Base-by-base conservation (phyloP, 225 moss, liverwort and hornwort species). In the Pseudoscleropodium purum region DNA sequence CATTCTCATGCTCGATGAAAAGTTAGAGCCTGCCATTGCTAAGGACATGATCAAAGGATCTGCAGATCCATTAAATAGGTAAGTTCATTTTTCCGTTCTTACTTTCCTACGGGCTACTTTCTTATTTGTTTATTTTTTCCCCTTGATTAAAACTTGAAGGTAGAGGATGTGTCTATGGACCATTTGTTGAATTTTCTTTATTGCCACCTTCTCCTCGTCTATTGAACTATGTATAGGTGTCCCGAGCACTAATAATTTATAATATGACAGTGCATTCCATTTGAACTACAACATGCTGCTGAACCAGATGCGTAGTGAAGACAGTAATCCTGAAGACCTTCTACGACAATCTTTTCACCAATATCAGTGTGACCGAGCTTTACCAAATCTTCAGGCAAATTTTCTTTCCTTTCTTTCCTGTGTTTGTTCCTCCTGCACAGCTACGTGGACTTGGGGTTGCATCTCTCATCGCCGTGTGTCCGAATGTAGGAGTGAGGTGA, bases 1-100 rank as follows among this genome's bases (percentile, higher is more conserved):
- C 89, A 96, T 99, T 74, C 96, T 99, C 88, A 97, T 97, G 97
- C 95, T 99, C 83, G 99, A 99, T 92, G 99, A 99, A 91, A 99
- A 97, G 89, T 91, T 99, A 39, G 99, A 99, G 91, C 97, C 99
- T 47, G 92, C 97, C 77, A 94, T 97, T 81, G 97, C 97, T 36
- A 99, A 99, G 91, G 93, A 96, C 60, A 99, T 99, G 99, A 88
- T 99, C 82, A 99, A 97, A 89, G 99, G 99, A 83, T 87, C 95
- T 84, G 97, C 99, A 39, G 99, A 99, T 62, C 96, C 96, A 74
- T 87, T 99, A 80, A 99, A 99, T 66, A 98, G 98, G 98, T 97
- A 64, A 83, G 21, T 62, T 19, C n/a, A 73, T 31, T 63, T 79
- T 63, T 41, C 65, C 41, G 47, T 74, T 65, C 34, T 69, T 33